Evolutionary conservation across 371 early-diverging fungal species (phyloP).

Genomic region (Synchytrium microbalum): DNA sequence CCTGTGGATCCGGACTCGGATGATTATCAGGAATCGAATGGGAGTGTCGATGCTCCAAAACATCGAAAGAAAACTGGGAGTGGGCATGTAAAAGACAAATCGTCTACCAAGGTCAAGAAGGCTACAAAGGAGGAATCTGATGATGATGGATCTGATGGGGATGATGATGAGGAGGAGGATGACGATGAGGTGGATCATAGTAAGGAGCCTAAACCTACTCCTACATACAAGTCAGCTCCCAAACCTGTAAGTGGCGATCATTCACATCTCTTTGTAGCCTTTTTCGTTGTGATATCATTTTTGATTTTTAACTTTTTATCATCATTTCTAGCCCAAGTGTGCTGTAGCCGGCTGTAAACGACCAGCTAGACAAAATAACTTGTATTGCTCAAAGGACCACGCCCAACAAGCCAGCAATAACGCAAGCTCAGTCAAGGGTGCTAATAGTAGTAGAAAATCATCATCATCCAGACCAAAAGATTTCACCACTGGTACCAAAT

Average conservation of each 20-base stretch:
- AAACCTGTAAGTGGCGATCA: too few species aligned
- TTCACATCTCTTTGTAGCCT: too few species aligned
- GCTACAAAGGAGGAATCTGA: neutral
- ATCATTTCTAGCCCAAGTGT: neutral
- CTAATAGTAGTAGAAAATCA: neutral
- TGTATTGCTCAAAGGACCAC: neutral
- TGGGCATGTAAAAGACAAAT: neutral
- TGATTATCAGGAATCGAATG: neutral
- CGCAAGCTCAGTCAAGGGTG: neutral
- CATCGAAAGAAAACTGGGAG: neutral
- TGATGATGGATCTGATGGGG: neutral
- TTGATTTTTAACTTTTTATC: too few species aligned
- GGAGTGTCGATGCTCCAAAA: neutral
- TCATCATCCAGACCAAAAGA: neutral
- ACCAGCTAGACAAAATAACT: neutral
- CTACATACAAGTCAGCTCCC: too few species aligned
- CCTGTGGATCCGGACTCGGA: neutral
- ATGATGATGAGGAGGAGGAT: neutral
- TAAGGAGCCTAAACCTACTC: too few species aligned
- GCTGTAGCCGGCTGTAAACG: neutral
- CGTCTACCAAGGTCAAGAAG: neutral
- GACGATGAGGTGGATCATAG: neutral
- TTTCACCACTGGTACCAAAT: neutral
- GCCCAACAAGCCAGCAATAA: neutral
- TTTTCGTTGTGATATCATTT: too few species aligned